Base-by-base conservation (phyloP, 2,329 filamentous ascomycete genomes). In the Lachnellula occidentalis region DNA sequence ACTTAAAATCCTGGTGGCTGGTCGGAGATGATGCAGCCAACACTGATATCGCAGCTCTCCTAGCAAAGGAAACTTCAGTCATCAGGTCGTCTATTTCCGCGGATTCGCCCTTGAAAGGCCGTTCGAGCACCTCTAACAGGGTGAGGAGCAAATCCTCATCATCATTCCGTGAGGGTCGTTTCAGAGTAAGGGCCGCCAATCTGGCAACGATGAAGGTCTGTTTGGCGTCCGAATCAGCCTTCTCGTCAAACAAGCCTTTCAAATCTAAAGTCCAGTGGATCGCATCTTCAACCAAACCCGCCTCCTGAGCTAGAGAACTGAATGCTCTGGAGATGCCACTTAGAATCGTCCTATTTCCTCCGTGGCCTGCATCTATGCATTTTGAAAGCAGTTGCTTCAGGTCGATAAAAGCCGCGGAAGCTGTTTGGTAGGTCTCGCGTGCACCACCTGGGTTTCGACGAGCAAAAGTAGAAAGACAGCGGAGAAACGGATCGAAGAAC, bases 71-170 rank as follows among this genome's bases (percentile, higher is more conserved):
- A 5, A 86, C 71, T 56, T 80, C 80, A 7, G 73, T 72, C 22
- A 87, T 70, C 1, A 87, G 73, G 51, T 85, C 81, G 45, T 86
- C 82, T 31, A 87, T 73, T 55, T 86, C 83, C 1, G 72, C 67
- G 7, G 75, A 72, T 27, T 81, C 82, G 3, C 83, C 83, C 58
- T 80, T 81, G 34, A 87, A 72, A 12, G 79, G 74, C 0, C 79
- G 80, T 54, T 82, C 78, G n/a, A 86, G 70, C 1, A 75, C 74
- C 1, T 79, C 76, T 3, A 80, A 66, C 0, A 86, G 76, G 45
- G 77, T 72, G 4, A 69, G 59, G 4, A 83, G 63, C 1, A 81
- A 68, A 12, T 66, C 61, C 46, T 77, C 73, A 8, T 77, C 71
- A 2, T 70, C 58, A 39, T 70, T 62, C 39, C 72, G 69, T 1